Percentiles rank a stretch among this genome's conserved stretches.
Evolutionary conservation across 441 rosid species (phyloP).

Genomic region (Adansonia gregorii): DNA sequence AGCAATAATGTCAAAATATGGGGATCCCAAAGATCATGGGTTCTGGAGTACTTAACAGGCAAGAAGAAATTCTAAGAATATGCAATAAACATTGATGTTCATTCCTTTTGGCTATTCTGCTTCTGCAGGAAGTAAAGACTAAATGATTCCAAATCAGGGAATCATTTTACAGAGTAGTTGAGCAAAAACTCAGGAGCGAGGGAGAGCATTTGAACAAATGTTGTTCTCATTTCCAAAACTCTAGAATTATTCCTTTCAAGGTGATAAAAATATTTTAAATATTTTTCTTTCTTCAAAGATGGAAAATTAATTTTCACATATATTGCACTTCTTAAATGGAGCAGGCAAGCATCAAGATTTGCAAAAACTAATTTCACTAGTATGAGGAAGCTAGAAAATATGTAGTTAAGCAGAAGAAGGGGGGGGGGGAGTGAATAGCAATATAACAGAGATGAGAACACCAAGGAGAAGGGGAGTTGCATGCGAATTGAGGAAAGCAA

Average conservation of each 20-base stretch:
- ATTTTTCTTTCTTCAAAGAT: too few species aligned
- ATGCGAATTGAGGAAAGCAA: not conserved
- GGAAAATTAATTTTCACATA: not conserved
- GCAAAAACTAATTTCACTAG: not conserved
- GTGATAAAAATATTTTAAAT: not conserved
- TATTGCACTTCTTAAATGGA: not conserved
- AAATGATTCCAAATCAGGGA: not conserved
- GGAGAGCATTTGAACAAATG: not conserved
- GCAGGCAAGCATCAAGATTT: not conserved
- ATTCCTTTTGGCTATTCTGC: not conserved
- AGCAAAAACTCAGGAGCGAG: not conserved
- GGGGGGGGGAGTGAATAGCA: not conserved
- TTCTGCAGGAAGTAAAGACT: not conserved
- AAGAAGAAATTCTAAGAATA: not conserved
- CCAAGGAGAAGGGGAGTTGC: not conserved
- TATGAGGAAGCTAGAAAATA: not conserved
- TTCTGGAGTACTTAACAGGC: not conserved
- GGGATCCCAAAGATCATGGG: not conserved
- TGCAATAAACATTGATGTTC: not conserved
- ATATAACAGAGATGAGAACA: not conserved
- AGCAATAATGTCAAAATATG: not conserved
- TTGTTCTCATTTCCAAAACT: not conserved
- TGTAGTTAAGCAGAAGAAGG: not conserved
- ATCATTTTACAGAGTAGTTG: not conserved
- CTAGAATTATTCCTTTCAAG: not conserved